phyloP scores from a whole-genome alignment of 176 grass and related monocot genomes.

The Cymbopogon citratus region DNA sequence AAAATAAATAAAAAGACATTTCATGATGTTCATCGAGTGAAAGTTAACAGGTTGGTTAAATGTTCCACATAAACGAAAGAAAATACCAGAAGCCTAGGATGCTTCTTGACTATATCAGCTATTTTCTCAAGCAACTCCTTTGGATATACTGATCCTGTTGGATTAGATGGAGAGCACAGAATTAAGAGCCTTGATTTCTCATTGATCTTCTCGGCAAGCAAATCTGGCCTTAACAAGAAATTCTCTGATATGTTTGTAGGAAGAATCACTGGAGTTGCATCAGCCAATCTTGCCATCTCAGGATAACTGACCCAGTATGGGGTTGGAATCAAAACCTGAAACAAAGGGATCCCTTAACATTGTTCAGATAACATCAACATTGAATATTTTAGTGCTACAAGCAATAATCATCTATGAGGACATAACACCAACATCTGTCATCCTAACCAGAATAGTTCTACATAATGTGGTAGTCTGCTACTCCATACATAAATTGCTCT shows the following conservation, averaged over 20 bases:
- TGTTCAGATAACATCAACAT: not conserved
- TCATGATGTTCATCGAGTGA: not conserved
- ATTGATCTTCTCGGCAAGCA: constrained; percentile 41
- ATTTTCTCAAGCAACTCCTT: constrained; percentile 61
- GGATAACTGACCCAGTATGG: constrained; percentile 79
- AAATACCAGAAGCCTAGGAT: constrained; percentile 63
- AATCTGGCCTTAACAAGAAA: constrained; percentile 46
- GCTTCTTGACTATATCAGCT: constrained; percentile 60
- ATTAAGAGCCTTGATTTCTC: constrained; percentile 67
- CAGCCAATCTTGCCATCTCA: constrained; percentile 68
- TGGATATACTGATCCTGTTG: constrained; percentile 62
- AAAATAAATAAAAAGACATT: constrained; percentile 1
- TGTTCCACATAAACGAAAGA: constrained; percentile 7
- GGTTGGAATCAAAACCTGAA: constrained; percentile 65
- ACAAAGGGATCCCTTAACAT: not conserved
- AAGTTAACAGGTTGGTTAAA: not conserved
- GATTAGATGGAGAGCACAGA: constrained; percentile 71
- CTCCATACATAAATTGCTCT: not conserved
- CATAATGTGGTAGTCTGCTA: not conserved
- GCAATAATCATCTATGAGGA: not conserved
- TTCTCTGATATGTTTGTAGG: constrained; percentile 26
- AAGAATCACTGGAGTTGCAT: constrained; percentile 52
- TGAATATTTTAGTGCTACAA: not conserved
- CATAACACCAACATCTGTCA: not conserved
- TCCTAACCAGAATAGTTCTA: not conserved